Evolutionary conservation across 257 asterid genomes (phyloP), one percentile per base, ranked within the genome.

Genomic region (Paulownia fortunei): DNA sequence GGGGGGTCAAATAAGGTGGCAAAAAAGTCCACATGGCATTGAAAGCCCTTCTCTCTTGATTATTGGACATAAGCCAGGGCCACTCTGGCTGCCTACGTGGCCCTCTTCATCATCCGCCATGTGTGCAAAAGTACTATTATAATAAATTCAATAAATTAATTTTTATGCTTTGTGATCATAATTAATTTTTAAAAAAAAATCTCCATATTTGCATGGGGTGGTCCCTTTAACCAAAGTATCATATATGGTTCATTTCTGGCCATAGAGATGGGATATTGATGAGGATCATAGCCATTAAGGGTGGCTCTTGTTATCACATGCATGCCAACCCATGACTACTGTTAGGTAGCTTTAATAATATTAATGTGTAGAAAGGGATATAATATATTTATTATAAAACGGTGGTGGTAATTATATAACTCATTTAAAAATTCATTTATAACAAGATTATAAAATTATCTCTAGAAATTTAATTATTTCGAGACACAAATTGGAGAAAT

Each of bases 241-340:
- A 49, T 49, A 49, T n/a, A 49, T 49, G 21, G 21, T 49, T 49
- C n/a, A 10, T 44, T 16, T 49, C 0, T 37, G 6, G 56, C 21
- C 21, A 49, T 49, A 49, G 16, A 49, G 56, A 16, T 15, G 56
- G 21, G 56, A 16, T n/a, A 49, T 49, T 13, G 8, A 49, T 3
- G 2, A 49, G 44, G 44, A 37, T 37, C 9, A 7, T 37, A 37
- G 4, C 6, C 36, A 30, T 30, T 1, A 30, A 4, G 36, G 36
- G 36, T 26, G 34, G 16, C 34, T 59, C 66, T 59, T 65, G 23
- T 39, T 19, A 39, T 65, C 52, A 65, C 72, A 39, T 65, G 72
- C 32, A 65, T 61, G 73, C 73, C 73, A 67, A 42, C 73, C 58
- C 73, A 67, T 67, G 56, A 67, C 37, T 21, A 39, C 6, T 19